A percentile compares a stretch with the other conserved stretches of the same genome.
Conservation (phyloP, 768 basidiomycete species). For the Rhodosporidiobolus sp. region DNA sequence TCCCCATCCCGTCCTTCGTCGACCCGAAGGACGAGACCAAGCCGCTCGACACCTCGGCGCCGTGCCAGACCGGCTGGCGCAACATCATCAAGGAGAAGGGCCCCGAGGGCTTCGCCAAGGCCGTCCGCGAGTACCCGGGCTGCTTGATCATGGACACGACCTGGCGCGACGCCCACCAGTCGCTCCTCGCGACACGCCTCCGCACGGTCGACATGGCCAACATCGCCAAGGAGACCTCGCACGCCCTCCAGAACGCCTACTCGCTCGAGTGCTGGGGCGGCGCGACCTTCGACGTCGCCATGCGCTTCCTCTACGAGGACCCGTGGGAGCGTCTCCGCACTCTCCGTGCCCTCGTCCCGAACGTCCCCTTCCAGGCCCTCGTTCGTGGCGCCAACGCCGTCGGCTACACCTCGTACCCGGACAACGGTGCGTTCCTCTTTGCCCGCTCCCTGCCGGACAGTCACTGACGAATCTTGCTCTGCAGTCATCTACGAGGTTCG, state of each 20-base stretch:
- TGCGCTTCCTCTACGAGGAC: constrained; percentile 99
- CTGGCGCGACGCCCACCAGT: constrained; percentile 91
- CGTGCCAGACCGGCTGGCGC: constrained; percentile 90
- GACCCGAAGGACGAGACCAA: constrained; percentile 70
- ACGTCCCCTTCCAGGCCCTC: constrained; percentile 96
- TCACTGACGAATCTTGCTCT: neutral
- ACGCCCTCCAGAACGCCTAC: constrained; percentile 91
- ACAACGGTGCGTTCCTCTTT: constrained; percentile 59
- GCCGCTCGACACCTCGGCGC: constrained; percentile 71
- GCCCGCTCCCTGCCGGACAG: neutral
- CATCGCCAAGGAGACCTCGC: constrained; percentile 95
- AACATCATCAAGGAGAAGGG: constrained; percentile 98
- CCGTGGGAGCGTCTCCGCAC: constrained; percentile 97
- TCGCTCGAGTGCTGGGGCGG: constrained; percentile 95
- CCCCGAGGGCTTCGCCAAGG: constrained; percentile 96
- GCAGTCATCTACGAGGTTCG: constrained; percentile 2
- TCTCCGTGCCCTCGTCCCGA: constrained; percentile 91
- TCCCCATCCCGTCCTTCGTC: constrained; percentile 73
- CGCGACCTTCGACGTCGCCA: constrained; percentile 96
- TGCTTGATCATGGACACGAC: constrained; percentile 74
- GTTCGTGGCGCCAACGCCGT: constrained; percentile 99
- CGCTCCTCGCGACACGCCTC: constrained; percentile 89
- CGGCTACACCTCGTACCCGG: constrained; percentile 97
- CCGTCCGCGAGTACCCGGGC: constrained; percentile 92
- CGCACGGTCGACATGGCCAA: constrained; percentile 96